phyloP scores from a whole-genome alignment of 2,329 filamentous ascomycete genomes.

The Penicillium sp. region DNA sequence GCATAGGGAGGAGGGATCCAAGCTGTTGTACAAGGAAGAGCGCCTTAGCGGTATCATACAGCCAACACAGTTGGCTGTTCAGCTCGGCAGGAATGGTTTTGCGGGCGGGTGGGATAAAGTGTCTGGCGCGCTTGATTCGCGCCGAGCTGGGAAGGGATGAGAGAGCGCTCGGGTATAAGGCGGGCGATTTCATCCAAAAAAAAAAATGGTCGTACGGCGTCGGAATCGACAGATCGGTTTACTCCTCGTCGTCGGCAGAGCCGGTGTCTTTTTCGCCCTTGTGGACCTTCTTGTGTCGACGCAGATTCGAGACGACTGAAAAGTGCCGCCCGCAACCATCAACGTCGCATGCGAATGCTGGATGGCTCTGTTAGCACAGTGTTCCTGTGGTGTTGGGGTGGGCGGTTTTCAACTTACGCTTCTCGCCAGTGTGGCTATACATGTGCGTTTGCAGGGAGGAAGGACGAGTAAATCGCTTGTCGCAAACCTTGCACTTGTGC shows the following conservation, averaged over 20 bases:
- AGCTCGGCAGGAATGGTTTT: slow-evolving; percentile 4
- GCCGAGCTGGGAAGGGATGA: slow-evolving; percentile 6
- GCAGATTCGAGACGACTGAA: slow-evolving; percentile 92
- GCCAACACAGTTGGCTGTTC: slow-evolving; percentile 20
- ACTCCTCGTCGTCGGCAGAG: slow-evolving; percentile 44
- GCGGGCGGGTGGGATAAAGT: slow-evolving; percentile 5
- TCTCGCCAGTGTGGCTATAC: slow-evolving; percentile 98
- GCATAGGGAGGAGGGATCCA: slow-evolving; percentile 13
- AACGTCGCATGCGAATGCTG: slow-evolving; percentile 91
- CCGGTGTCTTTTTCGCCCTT: slow-evolving; percentile 57
- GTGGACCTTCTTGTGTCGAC: slow-evolving; percentile 94
- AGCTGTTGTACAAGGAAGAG: slow-evolving; percentile 34
- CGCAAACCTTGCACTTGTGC: slow-evolving; percentile 98
- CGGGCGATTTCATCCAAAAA: slow-evolving; percentile 15
- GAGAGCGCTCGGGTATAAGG: slow-evolving; percentile 10
- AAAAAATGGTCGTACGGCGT: background rate
- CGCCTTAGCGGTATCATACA: slow-evolving; percentile 1
- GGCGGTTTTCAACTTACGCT: slow-evolving; percentile 66
- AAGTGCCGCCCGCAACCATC: slow-evolving; percentile 94
- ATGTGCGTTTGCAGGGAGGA: slow-evolving; percentile 96
- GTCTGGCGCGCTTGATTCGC: slow-evolving; percentile 3
- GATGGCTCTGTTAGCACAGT: slow-evolving; percentile 4
- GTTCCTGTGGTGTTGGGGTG: background rate
- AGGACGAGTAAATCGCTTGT: slow-evolving; percentile 92
- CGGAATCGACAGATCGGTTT: slow-evolving; percentile 15